Evolutionary conservation across 352 stramenopile genomes (phyloP).

Genomic region (Globisporangium carolinianum): DNA sequence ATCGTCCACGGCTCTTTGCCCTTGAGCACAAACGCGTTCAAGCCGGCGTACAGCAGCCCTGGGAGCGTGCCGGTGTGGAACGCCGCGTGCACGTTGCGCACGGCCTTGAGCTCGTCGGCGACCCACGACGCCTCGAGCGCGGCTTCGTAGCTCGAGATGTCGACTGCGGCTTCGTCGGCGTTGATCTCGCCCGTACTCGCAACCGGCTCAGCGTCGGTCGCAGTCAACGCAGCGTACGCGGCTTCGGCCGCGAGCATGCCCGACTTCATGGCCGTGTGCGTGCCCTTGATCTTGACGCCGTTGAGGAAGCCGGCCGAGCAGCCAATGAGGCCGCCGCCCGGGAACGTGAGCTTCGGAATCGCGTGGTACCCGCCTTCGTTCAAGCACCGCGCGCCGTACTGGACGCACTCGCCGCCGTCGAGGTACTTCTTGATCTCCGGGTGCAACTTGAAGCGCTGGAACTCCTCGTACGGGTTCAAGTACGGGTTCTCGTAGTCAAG

Average conservation of each 20-base stretch:
- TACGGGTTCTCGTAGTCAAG: constrained; percentile 99
- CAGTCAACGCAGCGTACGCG: constrained; percentile 86
- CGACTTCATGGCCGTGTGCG: constrained; percentile 98
- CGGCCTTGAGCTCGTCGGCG: constrained; percentile 94
- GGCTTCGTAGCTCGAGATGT: constrained; percentile 83
- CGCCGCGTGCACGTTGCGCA: constrained; percentile 95
- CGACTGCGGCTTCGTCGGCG: constrained; percentile 39
- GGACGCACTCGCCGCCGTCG: constrained; percentile 95
- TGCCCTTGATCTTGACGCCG: constrained; percentile 98
- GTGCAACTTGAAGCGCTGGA: constrained; percentile 99
- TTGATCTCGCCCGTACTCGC: constrained; percentile 71
- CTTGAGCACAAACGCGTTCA: constrained; percentile 91
- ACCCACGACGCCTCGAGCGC: constrained; percentile 94
- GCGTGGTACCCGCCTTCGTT: constrained; percentile 95
- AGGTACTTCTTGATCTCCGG: constrained; percentile 90
- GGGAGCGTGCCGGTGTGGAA: constrained; percentile 94
- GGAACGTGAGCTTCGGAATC: constrained; percentile 98
- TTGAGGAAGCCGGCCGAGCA: constrained; percentile 98
- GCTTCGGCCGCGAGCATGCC: constrained; percentile 97
- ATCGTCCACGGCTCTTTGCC: constrained; percentile 97
- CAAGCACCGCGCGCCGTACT: constrained; percentile 94
- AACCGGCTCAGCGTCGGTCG: constrained; percentile 45
- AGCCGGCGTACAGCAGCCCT: constrained; percentile 92
- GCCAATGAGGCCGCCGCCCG: constrained; percentile 93
- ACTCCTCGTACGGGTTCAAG: constrained; percentile 98